Percentiles rank a stretch among this genome's conserved stretches.
phyloP scores from a whole-genome alignment of 75 land plant genomes.

The Picea sitchensis region DNA sequence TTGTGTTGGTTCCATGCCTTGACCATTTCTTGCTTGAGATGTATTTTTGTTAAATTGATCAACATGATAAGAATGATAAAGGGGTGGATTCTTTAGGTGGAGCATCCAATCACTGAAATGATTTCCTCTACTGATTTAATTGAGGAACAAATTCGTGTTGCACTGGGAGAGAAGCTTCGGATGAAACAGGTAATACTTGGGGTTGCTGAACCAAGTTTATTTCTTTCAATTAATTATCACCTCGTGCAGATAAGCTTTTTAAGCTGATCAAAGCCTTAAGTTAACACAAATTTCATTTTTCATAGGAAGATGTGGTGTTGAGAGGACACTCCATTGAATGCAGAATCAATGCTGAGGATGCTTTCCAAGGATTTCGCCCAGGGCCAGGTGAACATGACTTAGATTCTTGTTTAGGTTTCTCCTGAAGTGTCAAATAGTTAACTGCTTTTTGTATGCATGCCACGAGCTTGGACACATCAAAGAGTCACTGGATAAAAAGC shows the following conservation, averaged over 20 bases:
- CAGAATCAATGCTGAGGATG: conserved; percentile 98
- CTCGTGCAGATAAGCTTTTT: background rate
- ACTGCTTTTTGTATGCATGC: background rate
- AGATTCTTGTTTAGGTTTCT: background rate
- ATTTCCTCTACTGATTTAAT: conserved; percentile 90
- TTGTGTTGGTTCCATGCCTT: background rate
- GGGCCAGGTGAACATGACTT: conserved; percentile 68
- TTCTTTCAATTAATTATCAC: background rate
- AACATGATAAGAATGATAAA: background rate
- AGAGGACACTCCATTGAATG: conserved; percentile 97
- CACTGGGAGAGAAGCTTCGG: conserved; percentile 85
- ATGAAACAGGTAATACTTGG: conserved; percentile 66
- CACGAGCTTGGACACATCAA: background rate
- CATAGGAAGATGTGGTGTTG: conserved; percentile 83
- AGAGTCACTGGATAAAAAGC: background rate
- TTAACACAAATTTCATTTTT: background rate
- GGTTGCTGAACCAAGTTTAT: background rate
- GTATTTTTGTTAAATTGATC: background rate
- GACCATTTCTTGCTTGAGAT: background rate
- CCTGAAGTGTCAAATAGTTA: background rate
- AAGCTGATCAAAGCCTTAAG: background rate
- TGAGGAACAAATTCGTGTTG: conserved; percentile 97
- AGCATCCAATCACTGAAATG: conserved; percentile 99
- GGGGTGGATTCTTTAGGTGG: conserved; percentile 48
- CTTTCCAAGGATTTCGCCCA: conserved; percentile 88